These are phyloP conservation scores for Trichoderma sp. DNA, from an alignment of 2,329 filamentous ascomycete species.

Conservation along the genomic window DNA sequence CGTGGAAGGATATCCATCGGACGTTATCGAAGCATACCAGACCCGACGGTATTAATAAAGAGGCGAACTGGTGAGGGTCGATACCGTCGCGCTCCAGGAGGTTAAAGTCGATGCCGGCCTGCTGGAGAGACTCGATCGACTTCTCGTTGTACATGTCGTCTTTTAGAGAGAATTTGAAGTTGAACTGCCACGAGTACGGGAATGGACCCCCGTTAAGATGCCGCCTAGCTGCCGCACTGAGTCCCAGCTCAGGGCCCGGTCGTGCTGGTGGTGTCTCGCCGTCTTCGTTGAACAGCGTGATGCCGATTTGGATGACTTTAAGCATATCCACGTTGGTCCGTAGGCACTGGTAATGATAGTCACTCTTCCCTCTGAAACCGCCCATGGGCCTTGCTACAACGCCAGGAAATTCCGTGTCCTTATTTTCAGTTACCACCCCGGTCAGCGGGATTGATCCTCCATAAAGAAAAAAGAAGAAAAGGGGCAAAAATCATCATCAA, in stretches of 20 bases:
- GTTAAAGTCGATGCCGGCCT: constrained; percentile 89
- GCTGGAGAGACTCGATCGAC: constrained; percentile 86
- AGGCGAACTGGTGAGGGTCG: constrained; percentile 83
- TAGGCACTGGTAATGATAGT: constrained; percentile 98
- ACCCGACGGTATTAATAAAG: constrained; percentile 87
- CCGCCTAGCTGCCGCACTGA: constrained; percentile 41
- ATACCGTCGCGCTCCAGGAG: constrained; percentile 86
- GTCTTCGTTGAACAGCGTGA: constrained; percentile 89
- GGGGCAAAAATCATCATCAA: not conserved
- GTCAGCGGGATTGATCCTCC: constrained; percentile 15
- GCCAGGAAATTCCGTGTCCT: constrained; percentile 99
- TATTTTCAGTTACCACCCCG: constrained; percentile 21
- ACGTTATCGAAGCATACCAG: constrained; percentile 85
- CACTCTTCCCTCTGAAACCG: constrained; percentile 88
- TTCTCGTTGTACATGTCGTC: constrained; percentile 98
- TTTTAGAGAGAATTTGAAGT: constrained; percentile 93
- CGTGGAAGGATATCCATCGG: constrained; percentile 97
- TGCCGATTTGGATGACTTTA: constrained; percentile 95
- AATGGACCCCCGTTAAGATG: constrained; percentile 53
- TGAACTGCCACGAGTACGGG: constrained; percentile 97
- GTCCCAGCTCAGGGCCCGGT: constrained; percentile 50
- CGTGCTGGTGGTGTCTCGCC: constrained; percentile 81
- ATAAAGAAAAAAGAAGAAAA: not conserved
- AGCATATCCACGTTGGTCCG: constrained; percentile 96
- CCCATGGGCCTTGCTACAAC: constrained; percentile 96